Percentiles rank a stretch among this genome's conserved stretches.
phyloP scores from a whole-genome alignment of 306 rosid species.

The Dryas octopetala region DNA sequence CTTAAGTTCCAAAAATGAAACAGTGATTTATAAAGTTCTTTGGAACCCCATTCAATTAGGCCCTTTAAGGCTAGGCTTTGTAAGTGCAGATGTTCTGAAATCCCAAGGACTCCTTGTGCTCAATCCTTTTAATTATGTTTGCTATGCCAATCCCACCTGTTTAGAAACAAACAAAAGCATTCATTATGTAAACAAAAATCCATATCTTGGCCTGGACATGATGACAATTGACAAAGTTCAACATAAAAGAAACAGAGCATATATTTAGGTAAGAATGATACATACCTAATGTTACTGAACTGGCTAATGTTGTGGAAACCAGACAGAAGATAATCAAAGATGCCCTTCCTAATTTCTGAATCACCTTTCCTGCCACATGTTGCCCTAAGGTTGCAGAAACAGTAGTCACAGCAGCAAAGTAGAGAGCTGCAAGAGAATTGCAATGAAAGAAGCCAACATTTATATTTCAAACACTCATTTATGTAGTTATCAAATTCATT shows the following conservation, averaged over 20 bases:
- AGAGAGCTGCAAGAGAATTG: conserved; percentile 40
- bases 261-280: neutral
- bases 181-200: neutral
- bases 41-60: neutral
- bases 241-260: neutral
- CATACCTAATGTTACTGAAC: conserved; percentile 66
- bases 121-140: conserved; percentile 49
- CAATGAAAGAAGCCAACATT: no score
- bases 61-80: neutral
- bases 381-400: conserved; percentile 69
- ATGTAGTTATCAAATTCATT: neutral
- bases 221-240: neutral
- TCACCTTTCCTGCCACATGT: conserved; percentile 50
- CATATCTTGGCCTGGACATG: neutral
- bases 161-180: conserved; percentile 5
- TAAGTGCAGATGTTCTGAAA: conserved; percentile 64
- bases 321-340: conserved; percentile 71
- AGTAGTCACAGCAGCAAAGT: conserved; percentile 50
- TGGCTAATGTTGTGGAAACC: conserved; percentile 54
- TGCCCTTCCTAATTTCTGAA: conserved; percentile 62
- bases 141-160: conserved; percentile 75
- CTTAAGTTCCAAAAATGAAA: no score
- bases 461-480: neutral
- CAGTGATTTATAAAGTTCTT: neutral
- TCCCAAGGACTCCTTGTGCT: conserved; percentile 62